Conservation (phyloP, 495 filamentous ascomycete species). For the Saxophila tyrrhenica region DNA sequence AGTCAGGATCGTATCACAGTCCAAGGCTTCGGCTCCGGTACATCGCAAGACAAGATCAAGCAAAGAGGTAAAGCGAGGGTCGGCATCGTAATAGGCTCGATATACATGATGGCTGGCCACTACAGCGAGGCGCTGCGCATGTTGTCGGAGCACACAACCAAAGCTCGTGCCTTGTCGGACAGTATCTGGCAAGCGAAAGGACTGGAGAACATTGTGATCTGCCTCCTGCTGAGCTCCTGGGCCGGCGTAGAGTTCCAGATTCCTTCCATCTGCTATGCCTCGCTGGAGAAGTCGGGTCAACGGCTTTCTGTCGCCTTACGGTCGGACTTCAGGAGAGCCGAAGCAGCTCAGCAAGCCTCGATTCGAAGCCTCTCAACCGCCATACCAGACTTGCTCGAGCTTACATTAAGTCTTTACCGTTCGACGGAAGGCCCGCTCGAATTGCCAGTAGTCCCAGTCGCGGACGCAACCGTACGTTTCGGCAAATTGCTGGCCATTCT, state of each 20-base stretch:
- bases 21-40: conserved; percentile 68
- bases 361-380: conserved; percentile 52
- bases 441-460: conserved; percentile 31
- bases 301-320: conserved; percentile 10
- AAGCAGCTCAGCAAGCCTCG: conserved; percentile 20
- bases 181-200: conserved; percentile 96
- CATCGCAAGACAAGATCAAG: conserved; percentile 60
- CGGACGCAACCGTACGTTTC: conserved; percentile 71
- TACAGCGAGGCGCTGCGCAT: conserved; percentile 86
- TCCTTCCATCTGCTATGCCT: conserved; percentile 20
- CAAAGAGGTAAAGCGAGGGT: conserved; percentile 75
- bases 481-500: conserved; percentile 60
- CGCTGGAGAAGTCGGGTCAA: conserved; percentile 9
- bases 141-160: conserved; percentile 63
- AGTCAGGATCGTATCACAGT: conserved; percentile 73
- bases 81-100: conserved; percentile 67
- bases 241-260: conserved; percentile 79
- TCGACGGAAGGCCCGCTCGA: conserved; percentile 32
- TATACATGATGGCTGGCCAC: conserved; percentile 78
- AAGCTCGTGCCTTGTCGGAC: conserved; percentile 71
- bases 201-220: conserved; percentile 72
- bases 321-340: conserved; percentile 2
- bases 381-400: conserved; percentile 65
- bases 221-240: conserved; percentile 76
- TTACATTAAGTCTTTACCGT: conserved; percentile 71